Evolutionary conservation across 177 flowering plant species (phyloP), one percentile per base, ranked within the genome.

Genomic region (Vitis hybrid): DNA sequence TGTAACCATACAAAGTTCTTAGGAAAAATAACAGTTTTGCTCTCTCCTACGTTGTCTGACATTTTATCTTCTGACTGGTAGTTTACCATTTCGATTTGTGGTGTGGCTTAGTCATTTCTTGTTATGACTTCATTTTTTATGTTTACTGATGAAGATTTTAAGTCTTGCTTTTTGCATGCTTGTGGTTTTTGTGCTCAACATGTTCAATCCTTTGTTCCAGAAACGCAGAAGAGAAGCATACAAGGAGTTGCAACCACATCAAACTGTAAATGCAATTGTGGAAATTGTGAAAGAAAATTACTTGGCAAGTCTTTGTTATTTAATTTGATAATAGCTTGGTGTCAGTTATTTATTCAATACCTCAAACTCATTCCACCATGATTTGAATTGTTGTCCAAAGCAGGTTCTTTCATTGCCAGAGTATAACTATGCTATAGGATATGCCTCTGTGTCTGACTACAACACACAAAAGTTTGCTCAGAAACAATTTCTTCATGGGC

Each of bases 391-490:
- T 10, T 63, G 50, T 29, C 22, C 33, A 29, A 51, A 31, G 56
- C 90, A 94, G 98, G 98, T 93, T 74, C 85, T 96, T 55, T 87
- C 99, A n/a, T 56, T 96, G 59, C 97, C 97, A 6, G 81, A 85
- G 58, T 65, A 75, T 83, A 71, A 78, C 70, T 75, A 77, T 77
- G 78, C 88, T 57, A 74, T 96, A 49, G 99, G 98, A 33, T 96
- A 84, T 82, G 93, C 94, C 18, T 84, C 91, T 1, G 48, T 79
- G 18, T 79, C 64, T 66, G 99, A 96, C 75, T 96, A 88, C 72
- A 96, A 96, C 82, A 90, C 87, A 6, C 97, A 93, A 71, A 88
- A 75, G 79, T 71, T 84, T 39, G 85, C 87, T 58, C 86, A 59
- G 10, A 87, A 76, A 74, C 84, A 80, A 26, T 93, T 82, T 77